Conservation (phyloP, 2,329 filamentous ascomycete genomes). For the Sporothrix brunneoviolacea region DNA sequence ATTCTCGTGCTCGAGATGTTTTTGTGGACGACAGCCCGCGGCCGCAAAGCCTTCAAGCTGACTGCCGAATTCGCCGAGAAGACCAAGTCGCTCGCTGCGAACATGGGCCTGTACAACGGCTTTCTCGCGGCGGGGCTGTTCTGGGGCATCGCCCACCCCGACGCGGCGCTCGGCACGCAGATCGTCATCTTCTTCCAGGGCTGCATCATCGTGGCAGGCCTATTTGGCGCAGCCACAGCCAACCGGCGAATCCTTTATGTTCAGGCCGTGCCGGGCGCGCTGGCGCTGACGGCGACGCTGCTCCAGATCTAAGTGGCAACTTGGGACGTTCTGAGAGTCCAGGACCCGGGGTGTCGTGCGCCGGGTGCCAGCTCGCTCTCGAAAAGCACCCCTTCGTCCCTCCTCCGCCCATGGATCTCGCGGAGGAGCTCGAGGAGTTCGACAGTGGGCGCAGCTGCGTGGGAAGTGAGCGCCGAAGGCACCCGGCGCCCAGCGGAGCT, state of each 20-base stretch:
- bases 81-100: constrained; percentile 39
- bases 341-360: too few relatives aligned
- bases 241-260: constrained; percentile 36
- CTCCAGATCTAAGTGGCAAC: too few relatives aligned
- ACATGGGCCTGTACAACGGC: constrained; percentile 48
- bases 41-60: constrained; percentile 38
- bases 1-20: constrained; percentile 45
- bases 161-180: constrained; percentile 34
- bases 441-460: too few relatives aligned
- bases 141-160: constrained; percentile 42
- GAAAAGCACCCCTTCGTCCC: too few relatives aligned
- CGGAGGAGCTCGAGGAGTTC: too few relatives aligned
- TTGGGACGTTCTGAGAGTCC: too few relatives aligned
- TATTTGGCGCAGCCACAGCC: constrained; percentile 38
- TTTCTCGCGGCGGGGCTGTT: constrained; percentile 43
- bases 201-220: constrained; percentile 38
- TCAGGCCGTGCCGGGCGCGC: constrained; percentile 33
- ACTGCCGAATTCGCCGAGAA: constrained; percentile 38
- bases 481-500: too few relatives aligned
- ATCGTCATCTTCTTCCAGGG: constrained; percentile 42
- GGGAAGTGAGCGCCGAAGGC: too few relatives aligned
- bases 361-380: too few relatives aligned
- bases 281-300: constrained; percentile 27
- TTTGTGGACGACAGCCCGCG: constrained; percentile 41
- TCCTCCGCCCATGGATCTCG: too few relatives aligned